A percentile compares a stretch with the other conserved stretches of the same genome.
Evolutionary conservation across 75 land plant genomes (phyloP).

Genomic region (Pseudotsuga menziesii): DNA sequence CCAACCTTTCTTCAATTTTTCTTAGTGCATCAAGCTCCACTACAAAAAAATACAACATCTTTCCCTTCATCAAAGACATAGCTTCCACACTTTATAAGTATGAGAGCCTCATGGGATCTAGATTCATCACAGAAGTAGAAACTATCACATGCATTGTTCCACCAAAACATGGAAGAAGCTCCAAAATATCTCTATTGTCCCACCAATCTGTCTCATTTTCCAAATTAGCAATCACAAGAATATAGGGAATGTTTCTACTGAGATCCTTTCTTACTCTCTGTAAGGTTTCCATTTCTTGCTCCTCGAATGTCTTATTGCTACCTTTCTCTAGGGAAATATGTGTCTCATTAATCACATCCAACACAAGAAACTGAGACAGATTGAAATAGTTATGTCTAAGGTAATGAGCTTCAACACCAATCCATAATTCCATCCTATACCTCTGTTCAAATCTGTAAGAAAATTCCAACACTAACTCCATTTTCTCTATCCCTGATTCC

Average conservation of each 20-base stretch:
- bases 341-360: conserved; percentile 63
- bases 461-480: conserved; percentile 78
- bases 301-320: conserved; percentile 62
- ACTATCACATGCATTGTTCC: conserved; percentile 74
- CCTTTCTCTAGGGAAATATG: conserved; percentile 31
- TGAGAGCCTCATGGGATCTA: conserved; percentile 68
- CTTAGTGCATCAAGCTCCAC: conserved; percentile 67
- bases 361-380: conserved; percentile 52
- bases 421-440: conserved; percentile 88
- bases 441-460: conserved; percentile 69
- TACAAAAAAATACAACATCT: conserved; percentile 36
- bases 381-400: conserved; percentile 76
- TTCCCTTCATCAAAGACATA: conserved; percentile 74
- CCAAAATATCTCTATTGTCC: conserved; percentile 66
- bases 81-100: conserved; percentile 73
- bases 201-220: conserved; percentile 90
- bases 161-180: conserved; percentile 82
- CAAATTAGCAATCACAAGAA: conserved; percentile 84
- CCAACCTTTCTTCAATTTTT: conserved; percentile 72
- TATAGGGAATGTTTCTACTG: conserved; percentile 74
- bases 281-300: conserved; percentile 75
- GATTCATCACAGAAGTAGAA: conserved; percentile 64
- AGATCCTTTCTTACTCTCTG: conserved; percentile 69
- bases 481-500: conserved; percentile 86
- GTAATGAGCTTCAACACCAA: conserved; percentile 78